Evolutionary conservation across 2,329 filamentous ascomycete genomes (phyloP).

Genomic region (Cryphonectria naterciae): DNA sequence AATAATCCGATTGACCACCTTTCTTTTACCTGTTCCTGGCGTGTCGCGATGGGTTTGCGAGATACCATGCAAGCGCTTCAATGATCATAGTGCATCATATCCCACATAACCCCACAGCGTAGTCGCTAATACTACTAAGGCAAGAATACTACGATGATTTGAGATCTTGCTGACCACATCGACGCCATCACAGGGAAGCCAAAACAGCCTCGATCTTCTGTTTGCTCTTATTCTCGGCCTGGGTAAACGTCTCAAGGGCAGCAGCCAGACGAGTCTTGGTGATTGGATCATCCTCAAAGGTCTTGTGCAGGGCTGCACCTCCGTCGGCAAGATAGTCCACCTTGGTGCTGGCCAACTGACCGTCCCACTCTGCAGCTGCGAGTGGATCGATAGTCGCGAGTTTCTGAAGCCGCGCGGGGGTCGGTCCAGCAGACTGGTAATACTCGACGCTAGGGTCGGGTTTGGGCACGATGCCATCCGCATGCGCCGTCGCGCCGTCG

Average conservation of each 20-base stretch:
- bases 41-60: too few species aligned
- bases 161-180: not conserved
- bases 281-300: constrained; percentile 45
- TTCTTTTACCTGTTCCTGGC: too few species aligned
- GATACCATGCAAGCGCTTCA: too few species aligned
- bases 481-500: constrained; percentile 41
- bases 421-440: constrained; percentile 41
- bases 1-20: too few species aligned
- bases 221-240: constrained; percentile 37
- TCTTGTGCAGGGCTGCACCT: constrained; percentile 47
- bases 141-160: not conserved
- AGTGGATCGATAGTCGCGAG: constrained; percentile 46
- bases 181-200: constrained; percentile 19
- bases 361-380: constrained; percentile 42
- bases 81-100: not conserved
- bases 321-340: constrained; percentile 52
- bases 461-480: constrained; percentile 45
- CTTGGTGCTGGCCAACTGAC: constrained; percentile 44
- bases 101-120: too few species aligned
- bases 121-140: not conserved
- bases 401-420: constrained; percentile 41
- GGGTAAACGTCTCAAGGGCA: constrained; percentile 46
- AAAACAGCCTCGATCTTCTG: constrained; percentile 37
- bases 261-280: constrained; percentile 43
- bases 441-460: constrained; percentile 38